Evolutionary conservation across 495 filamentous ascomycete species (phyloP).

Genomic region (Penicillium lividum): DNA sequence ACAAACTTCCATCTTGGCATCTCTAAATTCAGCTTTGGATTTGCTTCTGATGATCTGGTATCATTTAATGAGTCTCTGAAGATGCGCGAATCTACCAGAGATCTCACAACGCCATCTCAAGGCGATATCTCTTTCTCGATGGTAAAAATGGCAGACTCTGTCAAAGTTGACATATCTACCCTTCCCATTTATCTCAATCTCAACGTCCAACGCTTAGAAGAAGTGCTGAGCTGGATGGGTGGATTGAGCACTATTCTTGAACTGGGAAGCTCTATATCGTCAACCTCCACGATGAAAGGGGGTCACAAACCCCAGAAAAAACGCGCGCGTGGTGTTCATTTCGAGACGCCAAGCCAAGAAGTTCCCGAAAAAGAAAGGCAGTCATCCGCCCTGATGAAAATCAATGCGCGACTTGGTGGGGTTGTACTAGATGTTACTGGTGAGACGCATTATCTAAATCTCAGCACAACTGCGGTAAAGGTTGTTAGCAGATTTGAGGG

Average conservation of each 20-base stretch:
- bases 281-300: conserved; percentile 59
- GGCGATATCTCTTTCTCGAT: conserved; percentile 67
- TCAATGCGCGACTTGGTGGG: conserved; percentile 76
- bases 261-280: conserved; percentile 79
- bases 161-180: conserved; percentile 73
- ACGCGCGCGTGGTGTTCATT: conserved; percentile 66
- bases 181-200: conserved; percentile 75
- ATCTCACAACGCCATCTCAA: conserved; percentile 56
- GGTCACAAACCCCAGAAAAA: conserved; percentile 31
- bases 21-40: conserved; percentile 71
- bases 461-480: conserved; percentile 80
- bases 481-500: conserved; percentile 69
- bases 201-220: conserved; percentile 80
- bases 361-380: conserved; percentile 13
- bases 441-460: conserved; percentile 67
- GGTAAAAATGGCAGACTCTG: conserved; percentile 48
- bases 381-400: conserved; percentile 58
- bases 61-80: conserved; percentile 67
- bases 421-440: conserved; percentile 72
- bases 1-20: conserved; percentile 42
- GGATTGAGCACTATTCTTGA: conserved; percentile 91
- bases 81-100: conserved; percentile 71
- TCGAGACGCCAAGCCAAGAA: conserved; percentile 50
- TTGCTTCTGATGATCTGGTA: conserved; percentile 69
- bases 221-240: conserved; percentile 84